phyloP scores from a whole-genome alignment of 2,329 filamentous ascomycete genomes.

The Aureobasidium namibiae region DNA sequence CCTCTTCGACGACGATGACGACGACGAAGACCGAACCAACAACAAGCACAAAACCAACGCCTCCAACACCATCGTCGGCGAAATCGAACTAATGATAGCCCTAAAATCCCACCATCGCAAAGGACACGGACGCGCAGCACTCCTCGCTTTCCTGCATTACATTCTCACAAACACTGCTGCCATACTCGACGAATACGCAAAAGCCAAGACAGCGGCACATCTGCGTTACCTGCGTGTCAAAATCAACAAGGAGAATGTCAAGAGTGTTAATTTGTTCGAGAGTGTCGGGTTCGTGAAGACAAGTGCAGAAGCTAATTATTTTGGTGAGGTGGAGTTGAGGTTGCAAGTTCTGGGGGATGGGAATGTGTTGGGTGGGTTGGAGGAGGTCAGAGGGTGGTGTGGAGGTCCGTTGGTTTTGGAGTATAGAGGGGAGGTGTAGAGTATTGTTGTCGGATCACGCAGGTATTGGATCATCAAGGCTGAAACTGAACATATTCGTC shows the following conservation, averaged over 20 bases:
- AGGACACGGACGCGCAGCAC: constrained; percentile 58
- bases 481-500: too few species aligned
- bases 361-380: not conserved
- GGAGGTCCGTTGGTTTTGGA: not conserved
- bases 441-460: too few species aligned
- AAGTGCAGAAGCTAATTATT: constrained; percentile 50
- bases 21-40: constrained; percentile 33
- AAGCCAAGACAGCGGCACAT: constrained; percentile 4
- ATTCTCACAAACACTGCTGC: constrained; percentile 44
- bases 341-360: constrained; percentile 17
- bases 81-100: constrained; percentile 85
- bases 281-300: constrained; percentile 48
- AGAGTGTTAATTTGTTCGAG: constrained; percentile 54
- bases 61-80: constrained; percentile 45
- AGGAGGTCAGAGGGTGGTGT: not conserved
- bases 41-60: constrained; percentile 10
- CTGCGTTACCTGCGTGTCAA: constrained; percentile 50
- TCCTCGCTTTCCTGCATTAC: constrained; percentile 63
- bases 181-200: constrained; percentile 51
- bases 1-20: constrained; percentile 49
- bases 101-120: constrained; percentile 45
- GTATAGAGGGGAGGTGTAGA: not conserved
- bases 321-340: constrained; percentile 58
- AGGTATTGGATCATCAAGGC: too few species aligned
- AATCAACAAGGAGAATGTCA: constrained; percentile 49